Conservation (phyloP, 2,329 filamentous ascomycete species). For the Aspergillus novoparasiticus region DNA sequence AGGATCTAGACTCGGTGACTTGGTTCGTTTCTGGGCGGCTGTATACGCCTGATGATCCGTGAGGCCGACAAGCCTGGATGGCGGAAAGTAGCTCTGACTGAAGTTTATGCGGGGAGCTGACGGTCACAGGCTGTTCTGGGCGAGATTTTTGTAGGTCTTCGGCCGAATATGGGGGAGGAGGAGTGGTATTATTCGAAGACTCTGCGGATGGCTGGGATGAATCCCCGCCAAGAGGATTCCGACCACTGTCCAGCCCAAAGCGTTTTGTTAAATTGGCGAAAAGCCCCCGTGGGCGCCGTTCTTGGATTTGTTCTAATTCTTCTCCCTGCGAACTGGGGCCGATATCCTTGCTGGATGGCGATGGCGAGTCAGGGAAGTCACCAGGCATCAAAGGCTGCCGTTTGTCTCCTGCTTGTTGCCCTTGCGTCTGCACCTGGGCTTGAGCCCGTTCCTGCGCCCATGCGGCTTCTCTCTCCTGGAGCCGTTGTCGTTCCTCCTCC, state of each 20-base stretch:
- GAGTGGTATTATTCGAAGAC: slow-evolving; percentile 23
- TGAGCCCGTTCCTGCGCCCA: slow-evolving; percentile 48
- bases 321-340: slow-evolving; percentile 25
- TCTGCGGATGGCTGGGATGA: slow-evolving; percentile 27
- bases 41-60: slow-evolving; percentile 74
- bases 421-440: slow-evolving; percentile 21
- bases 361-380: slow-evolving; percentile 69
- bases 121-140: slow-evolving; percentile 34
- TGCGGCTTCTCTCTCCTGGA: slow-evolving; percentile 61
- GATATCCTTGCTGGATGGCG: slow-evolving; percentile 54
- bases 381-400: slow-evolving; percentile 67
- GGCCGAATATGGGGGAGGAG: slow-evolving; percentile 45
- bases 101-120: slow-evolving; percentile 44
- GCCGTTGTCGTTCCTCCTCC: slow-evolving; percentile 70
- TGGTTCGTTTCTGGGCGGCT: slow-evolving; percentile 69
- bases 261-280: slow-evolving; percentile 70
- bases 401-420: slow-evolving; percentile 31
- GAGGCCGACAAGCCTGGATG: slow-evolving; percentile 74
- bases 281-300: slow-evolving; percentile 57
- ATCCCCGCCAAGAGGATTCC: slow-evolving; percentile 23
- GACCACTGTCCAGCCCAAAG: slow-evolving; percentile 64
- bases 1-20: slow-evolving; percentile 80
- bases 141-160: slow-evolving; percentile 36
- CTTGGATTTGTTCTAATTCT: slow-evolving; percentile 30
- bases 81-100: slow-evolving; percentile 67